Evolutionary conservation across 164 flowering plant species (phyloP), one percentile per base, ranked within the genome.

Genomic region (Paratinospora sagittata): DNA sequence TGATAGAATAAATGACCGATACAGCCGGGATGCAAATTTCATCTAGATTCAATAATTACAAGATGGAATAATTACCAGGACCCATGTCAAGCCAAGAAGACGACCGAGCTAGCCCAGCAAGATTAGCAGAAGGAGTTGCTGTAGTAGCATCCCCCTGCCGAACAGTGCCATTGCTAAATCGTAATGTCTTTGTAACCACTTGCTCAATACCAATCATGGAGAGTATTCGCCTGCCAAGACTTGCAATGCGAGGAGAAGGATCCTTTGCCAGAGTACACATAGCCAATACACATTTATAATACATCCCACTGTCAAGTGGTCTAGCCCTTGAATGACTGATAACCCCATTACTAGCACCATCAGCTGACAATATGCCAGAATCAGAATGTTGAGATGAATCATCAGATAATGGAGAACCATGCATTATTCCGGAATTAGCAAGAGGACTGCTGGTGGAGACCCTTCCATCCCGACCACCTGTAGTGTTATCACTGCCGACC

Each of bases 401-500:
- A 77, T 92, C 99, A 45, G 99, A 95, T 23, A 92, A 74, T n/a
- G 97, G 97, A 75, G 97, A 95, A 58, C 97, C 99, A 76, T 90
- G 97, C 93, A 92, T 86, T 41, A 92, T 79, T 69, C 92, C 92
- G 69, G 97, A 76, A 63, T 80, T 73, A 55, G 85, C 81, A 73
- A 90, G 89, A 61, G 99, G 99, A 76, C 97, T 95, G 84, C 97
- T 88, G 24, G 93, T 75, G 72, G 93, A 85, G 69, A 81, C 87
- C 81, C 97, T 86, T 67, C 88, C 96, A 76, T 87, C 96, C 63
- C 91, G 85, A 80, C 76, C 73, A 43, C 76, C 47, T 3, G 89
- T 17, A 65, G 81, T 73, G 77, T 70, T 87, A 45, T 90, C 97
- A 82, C 78, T 83, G 21, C 90, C 90, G 65, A 84, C 83, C 79